A percentile compares a stretch with the other conserved stretches of the same genome.
phyloP scores from a whole-genome alignment of 2,329 filamentous ascomycete genomes.

The Escovopsis sp. region DNA sequence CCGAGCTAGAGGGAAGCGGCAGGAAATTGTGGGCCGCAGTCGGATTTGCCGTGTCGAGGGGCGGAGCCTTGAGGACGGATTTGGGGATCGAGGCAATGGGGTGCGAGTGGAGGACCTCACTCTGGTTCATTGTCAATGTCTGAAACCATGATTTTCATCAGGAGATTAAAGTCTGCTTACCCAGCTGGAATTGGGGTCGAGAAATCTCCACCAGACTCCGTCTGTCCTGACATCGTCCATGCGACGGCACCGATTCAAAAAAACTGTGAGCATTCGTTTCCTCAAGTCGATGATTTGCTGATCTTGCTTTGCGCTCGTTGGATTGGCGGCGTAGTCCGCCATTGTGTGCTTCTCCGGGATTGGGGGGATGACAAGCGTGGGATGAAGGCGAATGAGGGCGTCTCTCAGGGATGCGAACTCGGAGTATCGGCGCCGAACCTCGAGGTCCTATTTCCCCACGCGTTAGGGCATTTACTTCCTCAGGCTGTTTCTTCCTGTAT shows the following conservation, averaged over 20 bases:
- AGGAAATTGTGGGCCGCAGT: constrained; percentile 75
- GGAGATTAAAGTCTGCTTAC: constrained; percentile 30
- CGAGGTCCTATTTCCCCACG: constrained; percentile 59
- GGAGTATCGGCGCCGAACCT: constrained; percentile 88
- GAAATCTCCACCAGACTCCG: constrained; percentile 93
- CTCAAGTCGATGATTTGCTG: constrained; percentile 90
- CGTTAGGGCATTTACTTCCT: constrained; percentile 1
- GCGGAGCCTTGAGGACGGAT: constrained; percentile 87
- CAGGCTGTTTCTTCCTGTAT: too few species aligned
- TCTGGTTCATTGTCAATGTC: constrained; percentile 34
- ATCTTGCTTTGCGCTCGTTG: constrained; percentile 95
- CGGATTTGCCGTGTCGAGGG: constrained; percentile 85
- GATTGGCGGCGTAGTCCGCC: constrained; percentile 95
- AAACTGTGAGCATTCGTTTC: constrained; percentile 93
- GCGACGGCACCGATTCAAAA: constrained; percentile 78
- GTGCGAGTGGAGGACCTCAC: constrained; percentile 84
- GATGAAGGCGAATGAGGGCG: constrained; percentile 80
- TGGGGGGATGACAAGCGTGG: constrained; percentile 86
- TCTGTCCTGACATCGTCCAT: constrained; percentile 90
- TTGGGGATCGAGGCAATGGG: constrained; percentile 87
- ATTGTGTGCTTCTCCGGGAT: constrained; percentile 98
- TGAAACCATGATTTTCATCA: neutral
- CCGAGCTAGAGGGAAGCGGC: constrained; percentile 69
- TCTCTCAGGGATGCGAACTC: constrained; percentile 87
- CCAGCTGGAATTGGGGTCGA: constrained; percentile 98